phyloP scores from a whole-genome alignment of 140 eudicot genomes.

The Senecio squalidus region DNA sequence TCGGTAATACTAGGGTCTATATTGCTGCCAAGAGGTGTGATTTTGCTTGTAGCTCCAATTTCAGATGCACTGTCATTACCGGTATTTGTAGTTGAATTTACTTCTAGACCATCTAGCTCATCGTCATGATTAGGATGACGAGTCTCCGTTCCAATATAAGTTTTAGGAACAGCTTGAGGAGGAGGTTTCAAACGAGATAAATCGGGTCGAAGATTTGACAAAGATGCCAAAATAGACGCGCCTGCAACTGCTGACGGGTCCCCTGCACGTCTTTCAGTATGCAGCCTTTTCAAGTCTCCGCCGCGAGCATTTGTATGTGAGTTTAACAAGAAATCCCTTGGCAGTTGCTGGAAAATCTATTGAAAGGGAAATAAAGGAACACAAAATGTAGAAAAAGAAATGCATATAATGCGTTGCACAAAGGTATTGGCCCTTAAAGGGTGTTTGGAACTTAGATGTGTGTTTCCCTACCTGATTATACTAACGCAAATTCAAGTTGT shows the following conservation, averaged over 20 bases:
- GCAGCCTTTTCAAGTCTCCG: constrained; percentile 40
- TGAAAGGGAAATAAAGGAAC: constrained; percentile 34
- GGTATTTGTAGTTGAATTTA: constrained; percentile 52
- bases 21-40: constrained; percentile 43
- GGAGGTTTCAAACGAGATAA: constrained; percentile 50
- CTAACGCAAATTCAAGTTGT: too few relatives aligned
- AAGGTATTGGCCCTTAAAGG: background rate
- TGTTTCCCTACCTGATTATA: too few relatives aligned
- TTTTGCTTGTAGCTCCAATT: constrained; percentile 43
- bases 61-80: constrained; percentile 52
- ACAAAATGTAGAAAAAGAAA: constrained; percentile 18
- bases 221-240: constrained; percentile 83
- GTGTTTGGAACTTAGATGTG: constrained; percentile 1
- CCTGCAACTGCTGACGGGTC: constrained; percentile 83
- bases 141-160: constrained; percentile 35
- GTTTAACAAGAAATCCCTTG: constrained; percentile 38
- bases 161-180: constrained; percentile 39
- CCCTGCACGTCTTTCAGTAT: constrained; percentile 52
- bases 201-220: constrained; percentile 52
- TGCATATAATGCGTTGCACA: background rate
- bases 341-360: constrained; percentile 68
- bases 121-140: constrained; percentile 55
- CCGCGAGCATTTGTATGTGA: constrained; percentile 41
- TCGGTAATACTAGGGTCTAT: constrained; percentile 38
- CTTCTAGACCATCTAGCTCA: constrained; percentile 67